These are phyloP conservation scores for Calonectria pseudoreteaudii DNA, from an alignment of 2,329 filamentous ascomycete species.

Conservation along the genomic window DNA sequence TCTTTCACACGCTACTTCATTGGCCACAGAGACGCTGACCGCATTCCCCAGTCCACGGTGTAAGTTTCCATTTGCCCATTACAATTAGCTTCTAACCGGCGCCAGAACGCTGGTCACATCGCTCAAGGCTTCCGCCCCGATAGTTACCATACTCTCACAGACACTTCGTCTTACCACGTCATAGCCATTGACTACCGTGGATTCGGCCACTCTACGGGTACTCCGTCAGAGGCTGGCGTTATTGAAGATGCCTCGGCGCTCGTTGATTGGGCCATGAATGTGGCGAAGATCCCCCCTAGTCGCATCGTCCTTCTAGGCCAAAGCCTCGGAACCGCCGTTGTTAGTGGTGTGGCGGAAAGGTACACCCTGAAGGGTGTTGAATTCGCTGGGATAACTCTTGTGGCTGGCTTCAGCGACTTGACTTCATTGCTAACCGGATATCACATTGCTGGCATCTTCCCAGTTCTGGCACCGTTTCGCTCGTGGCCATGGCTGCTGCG, in stretches of 20 bases:
- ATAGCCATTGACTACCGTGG: conserved; percentile 93
- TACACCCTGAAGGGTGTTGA: conserved; percentile 71
- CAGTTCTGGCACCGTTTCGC: conserved; percentile 80
- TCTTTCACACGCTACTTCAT: not conserved
- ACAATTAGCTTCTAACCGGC: conserved; percentile 32
- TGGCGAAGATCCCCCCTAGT: conserved; percentile 72
- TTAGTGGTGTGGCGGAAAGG: conserved; percentile 78
- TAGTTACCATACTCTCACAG: conserved; percentile 81
- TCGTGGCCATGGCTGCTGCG: conserved; percentile 73
- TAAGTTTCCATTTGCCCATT: conserved; percentile 52
- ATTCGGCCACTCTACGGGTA: conserved; percentile 84
- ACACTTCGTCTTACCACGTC: conserved; percentile 81
- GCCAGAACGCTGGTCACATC: conserved; percentile 85
- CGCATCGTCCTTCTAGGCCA: conserved; percentile 88
- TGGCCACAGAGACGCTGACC: conserved; percentile 24
- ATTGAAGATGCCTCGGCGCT: conserved; percentile 82
- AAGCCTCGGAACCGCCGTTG: conserved; percentile 88
- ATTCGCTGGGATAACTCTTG: conserved; percentile 84
- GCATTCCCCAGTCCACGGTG: conserved; percentile 68
- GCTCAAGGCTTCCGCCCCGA: conserved; percentile 81
- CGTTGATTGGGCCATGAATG: conserved; percentile 77
- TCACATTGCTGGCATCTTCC: conserved; percentile 80
- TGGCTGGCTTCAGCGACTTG: conserved; percentile 83
- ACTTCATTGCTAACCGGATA: conserved; percentile 81
- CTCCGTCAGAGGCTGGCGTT: conserved; percentile 82